These are phyloP conservation scores for Orbilia oligospora DNA, from an alignment of 2,329 filamentous ascomycete genomes.

Conservation along the genomic window DNA sequence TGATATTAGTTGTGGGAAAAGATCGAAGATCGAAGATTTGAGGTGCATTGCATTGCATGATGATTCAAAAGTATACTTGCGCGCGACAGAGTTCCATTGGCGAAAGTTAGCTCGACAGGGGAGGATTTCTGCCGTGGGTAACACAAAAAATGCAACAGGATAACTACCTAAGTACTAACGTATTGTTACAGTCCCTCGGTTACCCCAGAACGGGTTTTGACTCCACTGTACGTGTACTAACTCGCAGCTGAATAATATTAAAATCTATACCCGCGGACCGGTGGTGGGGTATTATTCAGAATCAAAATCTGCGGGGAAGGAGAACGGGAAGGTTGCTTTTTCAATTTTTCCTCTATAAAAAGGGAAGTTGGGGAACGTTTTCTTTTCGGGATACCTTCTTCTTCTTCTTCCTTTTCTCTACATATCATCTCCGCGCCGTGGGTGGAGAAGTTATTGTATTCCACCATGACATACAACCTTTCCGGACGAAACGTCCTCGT, in stretches of 20 bases:
- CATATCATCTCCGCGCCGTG: too few relatives aligned
- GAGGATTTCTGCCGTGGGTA: conserved; percentile 48
- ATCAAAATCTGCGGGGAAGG: conserved; percentile 2
- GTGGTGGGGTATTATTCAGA: too few relatives aligned
- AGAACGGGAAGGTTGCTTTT: too few relatives aligned
- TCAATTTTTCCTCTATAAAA: conserved; percentile 20
- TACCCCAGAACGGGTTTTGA: conserved; percentile 10
- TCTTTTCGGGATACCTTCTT: not conserved
- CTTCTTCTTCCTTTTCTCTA: not conserved
- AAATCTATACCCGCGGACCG: too few relatives aligned
- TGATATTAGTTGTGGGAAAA: too few relatives aligned
- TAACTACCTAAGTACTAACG: too few relatives aligned
- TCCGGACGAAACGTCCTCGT: conserved; percentile 75
- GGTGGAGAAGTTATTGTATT: not conserved
- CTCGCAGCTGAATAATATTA: conserved; percentile 10
- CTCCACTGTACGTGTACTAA: too few relatives aligned
- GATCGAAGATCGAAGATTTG: too few relatives aligned
- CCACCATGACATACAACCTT: conserved; percentile 75
- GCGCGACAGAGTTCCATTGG: not conserved
- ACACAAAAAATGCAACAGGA: conserved; percentile 53
- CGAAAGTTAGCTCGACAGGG: too few relatives aligned
- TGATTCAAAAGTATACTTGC: too few relatives aligned
- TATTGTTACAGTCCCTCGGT: too few relatives aligned
- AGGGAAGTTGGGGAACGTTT: not conserved
- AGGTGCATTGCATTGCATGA: not conserved